Evolutionary conservation across 345 rosid genomes (phyloP).

Genomic region (Dovyalis caffra): DNA sequence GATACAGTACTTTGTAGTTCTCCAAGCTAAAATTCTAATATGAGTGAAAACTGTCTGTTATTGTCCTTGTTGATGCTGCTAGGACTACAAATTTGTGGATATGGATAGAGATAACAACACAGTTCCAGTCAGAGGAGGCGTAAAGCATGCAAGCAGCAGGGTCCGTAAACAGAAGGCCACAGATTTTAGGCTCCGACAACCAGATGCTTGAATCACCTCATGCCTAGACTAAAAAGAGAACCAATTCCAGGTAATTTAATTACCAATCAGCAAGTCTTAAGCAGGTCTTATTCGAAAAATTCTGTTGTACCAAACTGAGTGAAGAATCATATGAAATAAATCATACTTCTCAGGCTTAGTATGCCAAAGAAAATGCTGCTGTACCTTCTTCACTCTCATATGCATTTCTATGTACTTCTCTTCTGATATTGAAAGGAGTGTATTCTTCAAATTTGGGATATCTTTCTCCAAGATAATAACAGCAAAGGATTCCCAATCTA

Average conservation of each 20-base stretch:
- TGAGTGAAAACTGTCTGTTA: neutral
- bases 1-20: neutral
- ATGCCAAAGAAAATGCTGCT: constrained; percentile 93
- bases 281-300: constrained; percentile 42
- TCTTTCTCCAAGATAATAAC: constrained; percentile 78
- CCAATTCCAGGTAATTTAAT: neutral
- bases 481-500: constrained; percentile 85
- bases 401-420: constrained; percentile 59
- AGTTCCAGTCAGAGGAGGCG: neutral
- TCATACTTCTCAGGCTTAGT: constrained; percentile 66
- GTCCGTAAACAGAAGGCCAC: neutral
- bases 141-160: neutral
- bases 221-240: neutral
- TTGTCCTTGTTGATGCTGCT: neutral
- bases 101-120: neutral
- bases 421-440: constrained; percentile 55
- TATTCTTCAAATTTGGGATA: constrained; percentile 68
- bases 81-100: neutral
- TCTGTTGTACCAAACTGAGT: constrained; percentile 82
- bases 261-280: neutral
- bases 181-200: neutral
- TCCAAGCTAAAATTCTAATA: no score
- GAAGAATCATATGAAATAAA: constrained; percentile 88
- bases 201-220: neutral
- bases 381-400: constrained; percentile 68